These are phyloP conservation scores for Melaleuca alternifolia DNA, from an alignment of 345 rosid genomes.

Conservation along the genomic window DNA sequence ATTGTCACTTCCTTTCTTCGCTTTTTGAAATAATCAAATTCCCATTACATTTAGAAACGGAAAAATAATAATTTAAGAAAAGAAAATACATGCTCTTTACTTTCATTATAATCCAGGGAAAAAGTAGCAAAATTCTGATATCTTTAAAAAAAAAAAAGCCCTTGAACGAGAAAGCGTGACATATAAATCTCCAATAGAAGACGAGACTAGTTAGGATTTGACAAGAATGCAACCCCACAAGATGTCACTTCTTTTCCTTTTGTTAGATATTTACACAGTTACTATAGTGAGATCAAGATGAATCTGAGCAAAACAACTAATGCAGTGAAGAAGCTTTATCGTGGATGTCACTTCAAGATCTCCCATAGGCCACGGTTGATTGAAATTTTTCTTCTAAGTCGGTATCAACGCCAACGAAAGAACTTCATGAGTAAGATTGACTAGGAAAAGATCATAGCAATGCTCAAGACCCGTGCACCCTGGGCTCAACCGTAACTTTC, in stretches of 20 bases:
- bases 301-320: not conserved
- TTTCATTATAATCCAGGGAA: too few species aligned
- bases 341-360: not conserved
- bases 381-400: not conserved
- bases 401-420: not conserved
- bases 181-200: not conserved
- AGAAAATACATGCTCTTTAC: too few species aligned
- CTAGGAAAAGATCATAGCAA: not conserved
- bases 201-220: not conserved
- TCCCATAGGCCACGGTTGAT: not conserved
- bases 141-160: too few species aligned
- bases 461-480: not conserved
- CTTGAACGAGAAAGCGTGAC: not conserved
- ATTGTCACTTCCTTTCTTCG: not conserved
- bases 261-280: not conserved
- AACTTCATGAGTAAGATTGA: not conserved
- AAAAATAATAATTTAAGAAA: too few species aligned
- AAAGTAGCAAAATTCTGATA: too few species aligned
- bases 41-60: not conserved
- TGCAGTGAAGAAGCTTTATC: not conserved
- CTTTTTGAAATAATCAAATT: not conserved
- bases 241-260: not conserved
- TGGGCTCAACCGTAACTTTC: not conserved
- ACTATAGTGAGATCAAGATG: not conserved
- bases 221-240: not conserved